phyloP scores from a whole-genome alignment of 371 early-diverging fungal species.

The Mucor sp. region DNA sequence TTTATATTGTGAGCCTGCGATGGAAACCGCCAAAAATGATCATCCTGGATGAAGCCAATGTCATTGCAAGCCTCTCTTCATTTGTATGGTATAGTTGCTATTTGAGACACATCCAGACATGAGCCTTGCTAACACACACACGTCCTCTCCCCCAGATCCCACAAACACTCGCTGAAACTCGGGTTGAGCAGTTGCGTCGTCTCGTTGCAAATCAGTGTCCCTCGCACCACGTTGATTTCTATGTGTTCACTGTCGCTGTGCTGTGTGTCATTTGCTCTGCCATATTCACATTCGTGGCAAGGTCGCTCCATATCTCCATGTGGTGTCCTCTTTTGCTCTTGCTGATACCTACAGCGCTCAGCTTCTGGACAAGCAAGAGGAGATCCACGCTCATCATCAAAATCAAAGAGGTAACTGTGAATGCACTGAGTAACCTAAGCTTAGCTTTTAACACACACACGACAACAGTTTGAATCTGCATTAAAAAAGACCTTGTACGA shows the following conservation, averaged over 20 bases:
- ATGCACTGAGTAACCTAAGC: too few relatives aligned
- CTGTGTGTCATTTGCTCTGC: slow-evolving; percentile 42
- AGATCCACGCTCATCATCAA: slow-evolving; percentile 26
- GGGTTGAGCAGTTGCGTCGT: slow-evolving; percentile 24
- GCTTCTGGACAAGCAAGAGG: slow-evolving; percentile 46
- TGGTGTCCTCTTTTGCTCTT: slow-evolving; percentile 48
- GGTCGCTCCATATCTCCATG: slow-evolving; percentile 45
- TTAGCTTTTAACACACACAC: too few relatives aligned
- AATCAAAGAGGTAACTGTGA: slow-evolving; percentile 32
- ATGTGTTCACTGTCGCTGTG: slow-evolving; percentile 37
- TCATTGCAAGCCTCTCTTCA: slow-evolving; percentile 14
- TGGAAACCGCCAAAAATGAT: slow-evolving; percentile 40
- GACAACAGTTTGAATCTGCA: slow-evolving; percentile 44
- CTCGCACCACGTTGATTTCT: slow-evolving; percentile 41
- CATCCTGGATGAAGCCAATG: slow-evolving; percentile 18
- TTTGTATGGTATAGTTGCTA: slow-evolving; percentile 24
- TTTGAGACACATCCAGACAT: neutral
- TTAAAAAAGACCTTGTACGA: slow-evolving; percentile 39
- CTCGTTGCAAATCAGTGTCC: slow-evolving; percentile 36
- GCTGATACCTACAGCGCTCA: slow-evolving; percentile 39
- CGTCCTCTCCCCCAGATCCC: slow-evolving; percentile 16
- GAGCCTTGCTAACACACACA: neutral
- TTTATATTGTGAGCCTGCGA: slow-evolving; percentile 33
- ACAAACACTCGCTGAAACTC: slow-evolving; percentile 19
- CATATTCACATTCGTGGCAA: slow-evolving; percentile 41